phyloP scores from a whole-genome alignment of 2,329 filamentous ascomycete species.

The Arthrobotrys pseudoclavata region DNA sequence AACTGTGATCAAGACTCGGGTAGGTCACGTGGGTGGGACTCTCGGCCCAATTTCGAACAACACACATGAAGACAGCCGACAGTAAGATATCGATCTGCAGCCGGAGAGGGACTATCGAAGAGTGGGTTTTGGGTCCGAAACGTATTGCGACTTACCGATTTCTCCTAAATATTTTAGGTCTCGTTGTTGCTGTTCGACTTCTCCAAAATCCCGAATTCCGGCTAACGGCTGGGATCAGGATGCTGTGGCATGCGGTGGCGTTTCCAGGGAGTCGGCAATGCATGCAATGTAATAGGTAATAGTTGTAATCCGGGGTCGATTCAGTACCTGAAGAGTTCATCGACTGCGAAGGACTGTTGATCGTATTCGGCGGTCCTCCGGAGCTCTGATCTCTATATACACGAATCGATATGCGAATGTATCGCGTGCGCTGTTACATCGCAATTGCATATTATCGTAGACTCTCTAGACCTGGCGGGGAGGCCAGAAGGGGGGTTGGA shows the following conservation, averaged over 20 bases:
- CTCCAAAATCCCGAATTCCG: conserved; percentile 1
- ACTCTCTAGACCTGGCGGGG: not conserved
- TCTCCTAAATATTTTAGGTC: not conserved
- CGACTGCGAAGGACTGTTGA: not conserved
- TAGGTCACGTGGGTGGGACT: not conserved
- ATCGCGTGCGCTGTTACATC: no score
- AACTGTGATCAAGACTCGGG: not conserved
- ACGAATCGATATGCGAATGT: no score
- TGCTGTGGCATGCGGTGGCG: conserved; percentile 6
- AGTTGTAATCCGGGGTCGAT: conserved; percentile 3
- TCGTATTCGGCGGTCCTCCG: no score
- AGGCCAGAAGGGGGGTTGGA: not conserved
- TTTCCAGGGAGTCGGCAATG: conserved; percentile 1
- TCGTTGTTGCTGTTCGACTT: not conserved
- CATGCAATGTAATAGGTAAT: not conserved
- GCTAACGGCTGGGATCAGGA: not conserved
- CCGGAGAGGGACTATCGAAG: not conserved
- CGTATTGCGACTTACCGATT: not conserved
- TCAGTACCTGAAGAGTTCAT: not conserved
- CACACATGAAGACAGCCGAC: not conserved
- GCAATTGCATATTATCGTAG: not conserved
- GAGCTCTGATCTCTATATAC: no score
- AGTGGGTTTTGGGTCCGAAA: not conserved
- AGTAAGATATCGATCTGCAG: not conserved
- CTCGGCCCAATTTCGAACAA: not conserved